Percentiles rank a stretch among this genome's conserved stretches.
These are phyloP conservation scores for Diaporthe amygdali DNA, from an alignment of 2,329 filamentous ascomycete genomes.

Conservation along the genomic window DNA sequence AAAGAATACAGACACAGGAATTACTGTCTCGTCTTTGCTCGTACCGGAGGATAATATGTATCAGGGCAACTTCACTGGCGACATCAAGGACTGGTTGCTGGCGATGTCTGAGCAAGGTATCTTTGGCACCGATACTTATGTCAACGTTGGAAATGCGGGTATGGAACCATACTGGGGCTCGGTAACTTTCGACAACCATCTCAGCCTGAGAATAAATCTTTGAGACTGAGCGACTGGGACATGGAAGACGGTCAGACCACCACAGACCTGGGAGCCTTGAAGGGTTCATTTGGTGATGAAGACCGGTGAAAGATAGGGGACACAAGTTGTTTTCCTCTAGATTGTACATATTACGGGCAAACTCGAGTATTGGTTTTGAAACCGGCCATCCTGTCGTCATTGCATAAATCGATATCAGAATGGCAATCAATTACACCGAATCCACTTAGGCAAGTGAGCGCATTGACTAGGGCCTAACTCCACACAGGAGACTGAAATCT, in stretches of 20 bases:
- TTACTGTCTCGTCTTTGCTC: slow-evolving; percentile 45
- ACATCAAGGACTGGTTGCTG: slow-evolving; percentile 47
- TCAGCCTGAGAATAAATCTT: slow-evolving; percentile 29
- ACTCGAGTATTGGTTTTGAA: too few species aligned
- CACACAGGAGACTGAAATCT: too few species aligned
- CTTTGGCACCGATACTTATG: slow-evolving; percentile 41
- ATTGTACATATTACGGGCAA: too few species aligned
- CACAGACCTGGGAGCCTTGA: neutral
- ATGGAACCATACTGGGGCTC: slow-evolving; percentile 32
- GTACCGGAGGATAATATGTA: slow-evolving; percentile 40
- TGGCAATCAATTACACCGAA: too few species aligned
- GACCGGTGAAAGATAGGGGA: accelerated
- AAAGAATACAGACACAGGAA: slow-evolving; percentile 46
- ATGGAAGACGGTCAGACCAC: too few species aligned
- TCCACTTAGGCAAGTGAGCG: too few species aligned
- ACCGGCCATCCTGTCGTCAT: too few species aligned
- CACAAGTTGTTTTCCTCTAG: too few species aligned
- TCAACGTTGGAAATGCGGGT: slow-evolving; percentile 49
- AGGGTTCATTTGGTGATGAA: neutral
- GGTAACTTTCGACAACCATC: slow-evolving; percentile 30
- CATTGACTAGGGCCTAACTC: too few species aligned
- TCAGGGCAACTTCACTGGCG: slow-evolving; percentile 41
- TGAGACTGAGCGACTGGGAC: neutral
- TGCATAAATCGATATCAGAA: too few species aligned
- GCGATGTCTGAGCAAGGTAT: slow-evolving; percentile 42